Evolutionary conservation across 495 filamentous ascomycete genomes (phyloP).

Genomic region (Talaromyces liani): DNA sequence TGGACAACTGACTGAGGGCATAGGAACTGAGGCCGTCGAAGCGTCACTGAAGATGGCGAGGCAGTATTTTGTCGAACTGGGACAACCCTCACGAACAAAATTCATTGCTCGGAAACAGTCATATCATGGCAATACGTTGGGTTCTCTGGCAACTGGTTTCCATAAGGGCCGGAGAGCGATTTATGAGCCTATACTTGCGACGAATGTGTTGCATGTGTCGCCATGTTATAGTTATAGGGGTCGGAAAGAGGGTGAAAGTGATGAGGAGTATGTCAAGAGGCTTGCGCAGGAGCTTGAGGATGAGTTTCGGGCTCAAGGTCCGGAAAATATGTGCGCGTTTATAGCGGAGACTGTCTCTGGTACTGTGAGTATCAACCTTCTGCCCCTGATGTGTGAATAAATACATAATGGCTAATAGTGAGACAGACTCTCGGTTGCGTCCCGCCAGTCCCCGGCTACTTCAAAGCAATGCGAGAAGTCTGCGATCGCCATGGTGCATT

Average conservation of each 20-base stretch:
- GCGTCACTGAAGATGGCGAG: conserved; percentile 47
- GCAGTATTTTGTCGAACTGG: conserved; percentile 29
- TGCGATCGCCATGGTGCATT: conserved; percentile 60
- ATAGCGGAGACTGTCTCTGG: conserved; percentile 63
- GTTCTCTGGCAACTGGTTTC: conserved; percentile 54
- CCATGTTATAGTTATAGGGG: conserved; percentile 57
- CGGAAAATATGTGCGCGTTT: conserved; percentile 67
- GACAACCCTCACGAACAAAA: conserved; percentile 33
- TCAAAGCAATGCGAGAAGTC: conserved; percentile 51
- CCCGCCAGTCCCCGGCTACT: conserved; percentile 55
- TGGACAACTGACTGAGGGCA: conserved; percentile 7
- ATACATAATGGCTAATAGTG: not conserved
- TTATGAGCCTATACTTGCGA: conserved; percentile 54
- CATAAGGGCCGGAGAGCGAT: conserved; percentile 52
- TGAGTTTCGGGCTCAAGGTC: conserved; percentile 64
- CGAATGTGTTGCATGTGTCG: conserved; percentile 51
- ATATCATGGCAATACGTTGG: conserved; percentile 68
- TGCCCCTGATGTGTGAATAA: not conserved
- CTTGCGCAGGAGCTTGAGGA: conserved; percentile 61
- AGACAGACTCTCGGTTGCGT: conserved; percentile 49
- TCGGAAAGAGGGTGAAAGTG: conserved; percentile 27
- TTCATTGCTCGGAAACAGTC: conserved; percentile 58
- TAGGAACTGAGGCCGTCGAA: conserved; percentile 49
- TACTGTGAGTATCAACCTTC: conserved; percentile 27
- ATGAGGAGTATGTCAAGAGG: conserved; percentile 45